Percentiles rank a stretch among this genome's conserved stretches.
Evolutionary conservation across 225 moss, liverwort and hornwort genomes (phyloP).

Genomic region (Polytrichum formosum): DNA sequence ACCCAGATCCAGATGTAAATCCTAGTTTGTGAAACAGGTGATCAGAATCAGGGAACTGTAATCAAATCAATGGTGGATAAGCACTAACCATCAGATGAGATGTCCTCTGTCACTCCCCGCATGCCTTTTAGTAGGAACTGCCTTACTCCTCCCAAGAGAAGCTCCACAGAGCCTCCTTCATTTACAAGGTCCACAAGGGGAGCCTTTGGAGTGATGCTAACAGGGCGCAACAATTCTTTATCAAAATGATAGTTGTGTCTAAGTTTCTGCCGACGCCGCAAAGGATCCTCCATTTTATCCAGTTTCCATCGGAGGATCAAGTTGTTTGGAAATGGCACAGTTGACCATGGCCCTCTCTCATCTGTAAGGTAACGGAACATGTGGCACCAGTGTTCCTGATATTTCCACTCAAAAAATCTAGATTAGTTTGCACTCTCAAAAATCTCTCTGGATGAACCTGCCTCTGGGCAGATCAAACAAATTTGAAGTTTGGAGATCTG

Average conservation of each 20-base stretch:
- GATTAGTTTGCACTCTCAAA: no score
- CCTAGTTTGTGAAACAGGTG: no score
- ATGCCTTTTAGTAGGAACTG: conserved; percentile 66
- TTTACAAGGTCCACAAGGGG: conserved; percentile 45
- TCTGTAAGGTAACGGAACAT: conserved; percentile 75
- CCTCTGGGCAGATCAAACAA: no score
- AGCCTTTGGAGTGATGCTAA: conserved; percentile 28
- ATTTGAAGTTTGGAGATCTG: no score
- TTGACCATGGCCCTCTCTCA: conserved; percentile 85
- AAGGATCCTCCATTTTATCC: conserved; percentile 79
- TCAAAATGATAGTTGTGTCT: conserved; percentile 73
- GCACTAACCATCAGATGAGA: conserved; percentile 50
- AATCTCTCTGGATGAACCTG: no score
- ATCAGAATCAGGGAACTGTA: not conserved
- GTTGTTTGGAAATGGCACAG: conserved; percentile 67
- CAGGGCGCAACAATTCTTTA: conserved; percentile 64
- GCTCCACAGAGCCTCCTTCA: conserved; percentile 49
- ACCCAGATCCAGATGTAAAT: no score
- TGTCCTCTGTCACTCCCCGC: conserved; percentile 68
- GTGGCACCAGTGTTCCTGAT: conserved; percentile 85
- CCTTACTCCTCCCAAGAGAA: conserved; percentile 59
- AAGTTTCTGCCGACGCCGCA: conserved; percentile 64
- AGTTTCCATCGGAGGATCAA: conserved; percentile 58
- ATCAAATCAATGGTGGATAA: conserved; percentile 2
- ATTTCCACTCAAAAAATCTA: not conserved